These are phyloP conservation scores for Lotus japonicus DNA, from an alignment of 306 rosid genomes.

Conservation along the genomic window DNA sequence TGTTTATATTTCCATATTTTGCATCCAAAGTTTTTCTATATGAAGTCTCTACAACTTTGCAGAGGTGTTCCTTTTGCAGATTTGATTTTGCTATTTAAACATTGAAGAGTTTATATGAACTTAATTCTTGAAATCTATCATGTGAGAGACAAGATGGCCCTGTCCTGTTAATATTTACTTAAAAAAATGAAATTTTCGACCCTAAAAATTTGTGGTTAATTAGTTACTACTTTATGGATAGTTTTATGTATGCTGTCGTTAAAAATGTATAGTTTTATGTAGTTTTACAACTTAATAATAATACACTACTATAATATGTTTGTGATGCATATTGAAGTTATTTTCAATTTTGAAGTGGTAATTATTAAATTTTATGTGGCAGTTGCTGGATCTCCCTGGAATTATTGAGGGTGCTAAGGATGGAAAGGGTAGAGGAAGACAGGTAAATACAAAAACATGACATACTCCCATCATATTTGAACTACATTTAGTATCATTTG, in stretches of 20 bases:
- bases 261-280: neutral
- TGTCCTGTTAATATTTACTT: neutral
- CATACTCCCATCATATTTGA: neutral
- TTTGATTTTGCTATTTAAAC: neutral
- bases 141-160: neutral
- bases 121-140: neutral
- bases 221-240: neutral
- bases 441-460: slow-evolving; percentile 48
- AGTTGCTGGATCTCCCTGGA: slow-evolving; percentile 98
- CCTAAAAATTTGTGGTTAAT: neutral
- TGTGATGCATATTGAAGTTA: neutral
- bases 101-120: neutral
- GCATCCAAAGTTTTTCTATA: neutral
- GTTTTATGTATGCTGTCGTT: neutral
- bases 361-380: slow-evolving; percentile 32
- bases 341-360: neutral
- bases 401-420: slow-evolving; percentile 98
- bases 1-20: neutral
- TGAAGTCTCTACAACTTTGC: neutral
- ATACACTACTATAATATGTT: neutral
- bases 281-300: neutral
- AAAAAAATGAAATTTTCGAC: neutral
- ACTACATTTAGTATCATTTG: slow-evolving; percentile 7
- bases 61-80: neutral
- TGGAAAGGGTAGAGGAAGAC: slow-evolving; percentile 99